Conservation (phyloP, 495 filamentous ascomycete genomes). For the Letharia lupina region DNA sequence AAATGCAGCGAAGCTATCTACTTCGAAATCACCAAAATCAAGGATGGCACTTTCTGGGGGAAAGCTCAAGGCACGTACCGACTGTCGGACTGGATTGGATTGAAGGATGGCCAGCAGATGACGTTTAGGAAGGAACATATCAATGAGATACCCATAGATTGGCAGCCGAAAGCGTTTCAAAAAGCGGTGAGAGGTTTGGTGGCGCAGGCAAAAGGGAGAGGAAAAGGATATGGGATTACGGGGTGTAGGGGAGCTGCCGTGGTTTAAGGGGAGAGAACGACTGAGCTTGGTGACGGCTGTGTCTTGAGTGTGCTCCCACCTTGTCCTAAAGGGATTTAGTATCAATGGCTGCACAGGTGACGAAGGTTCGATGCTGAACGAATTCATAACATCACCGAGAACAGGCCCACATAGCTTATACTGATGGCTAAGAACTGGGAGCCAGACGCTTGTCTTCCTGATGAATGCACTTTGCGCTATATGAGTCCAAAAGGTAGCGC, state of each 20-base stretch:
- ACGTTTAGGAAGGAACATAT: conserved; percentile 19
- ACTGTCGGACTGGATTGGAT: not conserved
- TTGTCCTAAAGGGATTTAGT: not conserved
- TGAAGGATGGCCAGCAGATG: conserved; percentile 16
- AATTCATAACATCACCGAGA: not conserved
- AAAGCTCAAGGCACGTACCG: conserved; percentile 15
- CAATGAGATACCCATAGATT: conserved; percentile 20
- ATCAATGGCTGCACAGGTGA: not conserved
- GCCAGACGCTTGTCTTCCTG: not conserved
- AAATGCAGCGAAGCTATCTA: conserved; percentile 15
- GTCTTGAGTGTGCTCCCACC: not conserved
- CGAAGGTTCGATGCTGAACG: not conserved
- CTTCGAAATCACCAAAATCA: conserved; percentile 20
- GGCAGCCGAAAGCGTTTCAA: conserved; percentile 17
- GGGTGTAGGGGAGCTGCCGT: not conserved
- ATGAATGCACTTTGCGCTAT: not conserved
- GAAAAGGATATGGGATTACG: not conserved
- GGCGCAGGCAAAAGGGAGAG: not conserved
- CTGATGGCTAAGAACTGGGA: not conserved
- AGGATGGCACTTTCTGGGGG: conserved; percentile 22
- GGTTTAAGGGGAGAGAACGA: not conserved
- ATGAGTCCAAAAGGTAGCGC: not conserved
- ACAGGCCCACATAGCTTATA: not conserved
- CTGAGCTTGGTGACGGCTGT: not conserved
- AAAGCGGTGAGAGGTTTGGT: conserved; percentile 8